Conservation (phyloP, 2,329 filamentous ascomycete species). For the Claviceps maximensis region DNA sequence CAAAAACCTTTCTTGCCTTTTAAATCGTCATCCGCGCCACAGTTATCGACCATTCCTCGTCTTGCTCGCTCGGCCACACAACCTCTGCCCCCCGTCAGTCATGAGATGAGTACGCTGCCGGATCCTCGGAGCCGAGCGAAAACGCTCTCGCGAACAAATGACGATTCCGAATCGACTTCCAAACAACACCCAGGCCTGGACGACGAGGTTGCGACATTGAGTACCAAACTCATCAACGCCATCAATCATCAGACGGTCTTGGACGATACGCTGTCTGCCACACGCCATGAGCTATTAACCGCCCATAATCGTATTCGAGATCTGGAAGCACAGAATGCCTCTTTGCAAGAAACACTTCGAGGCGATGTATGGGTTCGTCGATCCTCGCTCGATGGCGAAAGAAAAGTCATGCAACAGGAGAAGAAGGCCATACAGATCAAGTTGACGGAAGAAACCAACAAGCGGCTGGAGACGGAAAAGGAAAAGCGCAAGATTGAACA, state of each 20-base stretch:
- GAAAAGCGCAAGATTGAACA: constrained; percentile 84
- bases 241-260: constrained; percentile 92
- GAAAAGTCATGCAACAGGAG: constrained; percentile 43
- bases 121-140: constrained; percentile 44
- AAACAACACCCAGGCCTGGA: constrained; percentile 42
- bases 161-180: constrained; percentile 18
- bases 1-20: constrained; percentile 18
- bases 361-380: constrained; percentile 65
- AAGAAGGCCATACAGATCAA: constrained; percentile 45
- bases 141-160: constrained; percentile 26
- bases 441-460: constrained; percentile 51
- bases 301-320: constrained; percentile 53
- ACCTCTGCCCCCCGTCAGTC: constrained; percentile 30
- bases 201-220: constrained; percentile 75
- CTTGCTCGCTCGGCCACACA: constrained; percentile 17
- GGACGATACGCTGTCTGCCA: constrained; percentile 74
- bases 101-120: constrained; percentile 56
- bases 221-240: constrained; percentile 90
- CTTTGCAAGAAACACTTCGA: constrained; percentile 58
- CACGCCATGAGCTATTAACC: constrained; percentile 69
- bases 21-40: constrained; percentile 24
- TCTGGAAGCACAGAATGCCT: constrained; percentile 52
- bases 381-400: constrained; percentile 61
- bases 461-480: constrained; percentile 53
- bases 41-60: constrained; percentile 25